Conservation (phyloP, 495 filamentous ascomycete species). For the Halenospora varia region DNA sequence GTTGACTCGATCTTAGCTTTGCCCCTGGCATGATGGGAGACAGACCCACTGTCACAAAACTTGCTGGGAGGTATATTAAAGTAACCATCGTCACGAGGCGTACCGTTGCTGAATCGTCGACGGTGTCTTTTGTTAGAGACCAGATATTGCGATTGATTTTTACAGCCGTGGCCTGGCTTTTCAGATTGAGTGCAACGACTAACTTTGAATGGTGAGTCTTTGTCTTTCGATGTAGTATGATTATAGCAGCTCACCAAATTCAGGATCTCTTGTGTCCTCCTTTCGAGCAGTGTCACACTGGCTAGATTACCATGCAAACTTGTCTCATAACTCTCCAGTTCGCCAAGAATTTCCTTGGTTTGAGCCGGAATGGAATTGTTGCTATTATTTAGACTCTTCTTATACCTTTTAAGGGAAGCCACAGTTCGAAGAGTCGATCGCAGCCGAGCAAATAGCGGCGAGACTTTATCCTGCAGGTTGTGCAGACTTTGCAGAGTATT, state of each 20-base stretch:
- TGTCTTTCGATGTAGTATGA: no score
- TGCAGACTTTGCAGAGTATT: not conserved
- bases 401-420: not conserved
- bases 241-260: not conserved
- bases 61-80: slow-evolving; percentile 3
- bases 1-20: not conserved
- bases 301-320: not conserved
- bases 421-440: not conserved
- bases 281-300: not conserved
- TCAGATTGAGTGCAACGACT: not conserved
- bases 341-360: not conserved
- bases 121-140: slow-evolving; percentile 7
- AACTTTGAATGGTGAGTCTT: not conserved
- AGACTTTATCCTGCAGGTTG: not conserved
- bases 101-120: slow-evolving; percentile 4
- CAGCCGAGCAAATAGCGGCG: not conserved
- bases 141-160: slow-evolving; percentile 1
- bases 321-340: not conserved
- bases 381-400: not conserved
- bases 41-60: slow-evolving; percentile 1
- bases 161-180: slow-evolving; percentile 1
- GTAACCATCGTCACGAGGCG: slow-evolving; percentile 1
- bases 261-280: not conserved
- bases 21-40: not conserved
- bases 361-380: no score